These are phyloP conservation scores for Plicaturopsis crispa DNA, from an alignment of 768 basidiomycete species.

Conservation along the genomic window DNA sequence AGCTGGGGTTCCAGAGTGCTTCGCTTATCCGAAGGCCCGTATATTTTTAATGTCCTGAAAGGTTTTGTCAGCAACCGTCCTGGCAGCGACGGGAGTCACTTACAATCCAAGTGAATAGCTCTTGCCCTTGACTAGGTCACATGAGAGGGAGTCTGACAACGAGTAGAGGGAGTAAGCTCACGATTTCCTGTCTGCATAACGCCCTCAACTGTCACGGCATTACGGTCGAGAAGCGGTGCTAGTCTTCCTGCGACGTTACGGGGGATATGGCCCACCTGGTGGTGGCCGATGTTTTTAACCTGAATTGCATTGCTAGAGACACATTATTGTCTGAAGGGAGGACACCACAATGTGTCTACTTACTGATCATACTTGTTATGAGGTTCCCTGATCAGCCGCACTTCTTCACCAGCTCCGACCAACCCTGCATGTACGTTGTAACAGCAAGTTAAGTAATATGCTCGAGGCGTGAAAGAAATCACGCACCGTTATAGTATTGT, in stretches of 20 bases:
- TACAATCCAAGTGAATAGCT: background rate
- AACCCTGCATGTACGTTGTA: constrained; percentile 40
- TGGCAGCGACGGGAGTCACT: no score
- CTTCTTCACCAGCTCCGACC: constrained; percentile 76
- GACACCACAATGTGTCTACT: constrained; percentile 2
- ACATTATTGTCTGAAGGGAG: background rate
- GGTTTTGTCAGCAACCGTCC: no score
- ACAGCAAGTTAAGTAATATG: no score
- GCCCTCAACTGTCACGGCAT: constrained; percentile 65
- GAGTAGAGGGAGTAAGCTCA: constrained; percentile 18
- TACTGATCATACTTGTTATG: constrained; percentile 62
- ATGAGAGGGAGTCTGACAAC: no score
- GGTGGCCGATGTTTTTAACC: constrained; percentile 67
- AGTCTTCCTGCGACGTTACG: constrained; percentile 48
- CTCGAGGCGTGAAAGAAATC: background rate
- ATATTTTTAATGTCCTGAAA: constrained; percentile 61
- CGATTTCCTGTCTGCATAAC: constrained; percentile 62
- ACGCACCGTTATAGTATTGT: constrained; percentile 68
- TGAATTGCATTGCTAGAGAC: constrained; percentile 63
- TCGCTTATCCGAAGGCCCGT: constrained; percentile 56
- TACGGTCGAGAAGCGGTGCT: constrained; percentile 64
- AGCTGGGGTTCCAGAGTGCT: constrained; percentile 56
- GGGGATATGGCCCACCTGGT: constrained; percentile 80
- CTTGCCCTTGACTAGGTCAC: constrained; percentile 28
- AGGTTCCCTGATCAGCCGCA: constrained; percentile 59